Evolutionary conservation across 2,329 filamentous ascomycete species (phyloP), one percentile per base, ranked within the genome.

Genomic region (Plenodomus biglobosus): DNA sequence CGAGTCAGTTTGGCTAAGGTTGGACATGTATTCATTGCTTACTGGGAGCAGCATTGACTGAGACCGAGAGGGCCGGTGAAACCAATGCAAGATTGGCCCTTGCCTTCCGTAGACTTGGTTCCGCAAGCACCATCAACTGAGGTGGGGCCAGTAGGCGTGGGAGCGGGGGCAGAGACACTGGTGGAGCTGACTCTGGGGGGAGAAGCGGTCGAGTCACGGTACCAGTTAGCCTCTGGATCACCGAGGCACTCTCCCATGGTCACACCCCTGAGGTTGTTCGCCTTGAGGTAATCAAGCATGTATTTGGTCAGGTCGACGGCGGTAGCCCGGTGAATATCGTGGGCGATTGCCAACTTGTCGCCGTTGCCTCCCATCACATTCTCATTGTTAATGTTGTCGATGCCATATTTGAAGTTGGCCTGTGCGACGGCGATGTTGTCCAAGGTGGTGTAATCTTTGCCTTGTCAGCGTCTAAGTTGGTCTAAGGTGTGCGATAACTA

Each of bases 261-360:
- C 11, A 78, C 76, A 16, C 72, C 69, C 50, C 66, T 69, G 66
- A 71, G 77, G 38, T 71, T 71, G 42, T 73, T 69, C 3, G 55
- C 53, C 40, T 63, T 62, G 18, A 72, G 62, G 36, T 59, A 64
- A 16, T 74, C 62, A 36, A 78, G 75, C 67, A 78, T 75, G 55
- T 70, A 75, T 19, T 59, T 63, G 2, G 76, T 75, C 24, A 79
- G 63, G 50, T 71, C 69, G 32, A 69, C 56, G 7, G 74, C 76
- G 3, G 76, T 78, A 56, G 75, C 69, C 46, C 73, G 52, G 52
- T 78, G 73, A 36, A 77, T 77, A 49, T 79, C 76, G 58, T 79
- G 76, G 15, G 66, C 83, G 55, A 85, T 79, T 6, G 78, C 75
- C 43, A 86, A 62, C 56, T 76, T 80, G 35, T 70, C 61, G 18